These are phyloP conservation scores for Penicillium digitatum DNA, from an alignment of 2,329 filamentous ascomycete species.

Conservation along the genomic window DNA sequence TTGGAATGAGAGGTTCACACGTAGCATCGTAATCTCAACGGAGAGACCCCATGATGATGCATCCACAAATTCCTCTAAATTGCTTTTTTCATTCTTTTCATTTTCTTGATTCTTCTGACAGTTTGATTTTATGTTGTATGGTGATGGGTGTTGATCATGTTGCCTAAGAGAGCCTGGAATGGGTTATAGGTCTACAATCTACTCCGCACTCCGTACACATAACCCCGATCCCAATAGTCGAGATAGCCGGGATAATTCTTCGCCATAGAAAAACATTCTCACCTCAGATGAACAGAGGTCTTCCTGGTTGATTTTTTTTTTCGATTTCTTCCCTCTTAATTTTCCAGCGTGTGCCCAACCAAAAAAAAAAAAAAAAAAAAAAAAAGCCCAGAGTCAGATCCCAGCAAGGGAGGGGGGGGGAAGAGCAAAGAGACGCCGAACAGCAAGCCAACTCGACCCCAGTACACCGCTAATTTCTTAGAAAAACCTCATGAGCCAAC, in stretches of 20 bases:
- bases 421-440: background rate
- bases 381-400: conserved; percentile 4
- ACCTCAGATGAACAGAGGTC: background rate
- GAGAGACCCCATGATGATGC: conserved; percentile 4
- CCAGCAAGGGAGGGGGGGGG: conserved; percentile 8
- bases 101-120: background rate
- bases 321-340: background rate
- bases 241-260: background rate
- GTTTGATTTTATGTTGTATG: too few relatives aligned
- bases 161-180: background rate
- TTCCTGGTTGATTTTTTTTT: background rate
- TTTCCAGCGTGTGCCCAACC: background rate
- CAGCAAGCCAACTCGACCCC: background rate
- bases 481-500: background rate
- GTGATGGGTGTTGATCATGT: background rate
- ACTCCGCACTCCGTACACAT: background rate
- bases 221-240: background rate
- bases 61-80: background rate
- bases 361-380: background rate
- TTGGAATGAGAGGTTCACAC: conserved; percentile 8
- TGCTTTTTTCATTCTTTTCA: background rate
- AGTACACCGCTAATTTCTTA: conserved; percentile 8
- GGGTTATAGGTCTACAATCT: background rate
- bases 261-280: background rate
- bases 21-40: conserved; percentile 10